Evolutionary conservation across 495 filamentous ascomycete species (phyloP), one percentile per base, ranked within the genome.

Genomic region (Margaritispora aquatica): DNA sequence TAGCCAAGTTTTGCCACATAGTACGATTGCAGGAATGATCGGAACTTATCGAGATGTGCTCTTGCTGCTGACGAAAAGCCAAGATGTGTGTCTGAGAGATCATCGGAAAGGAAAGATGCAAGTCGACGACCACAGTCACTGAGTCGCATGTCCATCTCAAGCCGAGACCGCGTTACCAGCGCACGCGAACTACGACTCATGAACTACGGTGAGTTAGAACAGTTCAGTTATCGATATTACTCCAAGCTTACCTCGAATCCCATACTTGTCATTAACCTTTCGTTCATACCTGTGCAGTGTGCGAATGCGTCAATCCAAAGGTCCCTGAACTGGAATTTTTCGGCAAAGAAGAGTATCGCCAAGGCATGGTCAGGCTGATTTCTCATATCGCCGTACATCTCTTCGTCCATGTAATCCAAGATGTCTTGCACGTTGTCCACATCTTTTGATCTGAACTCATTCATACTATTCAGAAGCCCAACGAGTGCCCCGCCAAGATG

Each of bases 221-320:
- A n/a, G n/a, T n/a, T n/a, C n/a, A n/a, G n/a, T n/a, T n/a, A n/a
- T n/a, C n/a, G n/a, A n/a, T n/a, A n/a, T n/a, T n/a, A n/a, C n/a
- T 34, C 5, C 1, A 22, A 15, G 62, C 76, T 24, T 69, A 82
- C 83, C 71, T 78, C 75, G 55, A 80, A 87, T 61, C 86, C 85
- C 19, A 70, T 58, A 59, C 76, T 77, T 3, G 61, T 54, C 55
- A 69, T 68, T 20, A 89, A 59, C 19, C 68, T 69, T 20, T 84
- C 80, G 62, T 74, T 78, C 86, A 88, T 88, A 51, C 85, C 86
- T 34, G 80, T 78, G 63, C 84, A 87, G 61, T 89, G 86, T 11
- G 76, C 80, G 66, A 88, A 87, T 1, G 85, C 80, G 62, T 86
- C 77, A 15, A 78, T 79, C 74, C 84, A 88, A 22, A 85, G 64